A percentile compares a stretch with the other conserved stretches of the same genome.
phyloP scores from a whole-genome alignment of 192 early-diverging fungal species.

The Gamsiella multidivaricata region DNA sequence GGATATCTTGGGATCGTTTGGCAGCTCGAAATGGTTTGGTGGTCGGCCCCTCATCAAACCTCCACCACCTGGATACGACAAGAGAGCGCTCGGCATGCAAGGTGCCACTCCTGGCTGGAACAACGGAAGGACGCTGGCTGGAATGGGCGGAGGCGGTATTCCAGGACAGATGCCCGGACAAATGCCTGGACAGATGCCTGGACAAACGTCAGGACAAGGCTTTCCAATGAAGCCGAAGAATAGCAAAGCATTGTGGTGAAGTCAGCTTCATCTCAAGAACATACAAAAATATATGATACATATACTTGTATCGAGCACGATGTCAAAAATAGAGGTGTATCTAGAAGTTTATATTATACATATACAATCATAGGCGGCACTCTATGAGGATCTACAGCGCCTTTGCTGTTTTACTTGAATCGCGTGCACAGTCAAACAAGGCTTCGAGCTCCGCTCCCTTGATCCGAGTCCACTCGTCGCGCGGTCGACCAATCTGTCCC shows the following conservation, averaged over 20 bases:
- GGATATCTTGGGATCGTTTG: constrained; percentile 51
- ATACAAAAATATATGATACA: neutral
- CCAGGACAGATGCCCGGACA: constrained; percentile 18
- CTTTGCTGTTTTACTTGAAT: too few relatives aligned
- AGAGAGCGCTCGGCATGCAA: neutral
- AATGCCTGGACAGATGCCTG: neutral
- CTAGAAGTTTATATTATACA: too few relatives aligned
- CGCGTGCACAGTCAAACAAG: neutral
- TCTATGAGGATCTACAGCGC: too few relatives aligned
- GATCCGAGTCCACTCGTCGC: constrained; percentile 5
- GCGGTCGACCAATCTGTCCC: constrained; percentile 18
- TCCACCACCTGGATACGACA: constrained; percentile 36
- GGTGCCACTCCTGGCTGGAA: neutral
- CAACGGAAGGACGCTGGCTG: neutral
- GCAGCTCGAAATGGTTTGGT: constrained; percentile 21
- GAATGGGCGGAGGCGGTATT: neutral
- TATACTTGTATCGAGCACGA: too few relatives aligned
- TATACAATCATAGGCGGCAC: too few relatives aligned
- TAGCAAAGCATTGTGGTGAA: constrained; percentile 38
- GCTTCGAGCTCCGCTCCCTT: constrained; percentile 8
- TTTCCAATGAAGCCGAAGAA: constrained; percentile 20
- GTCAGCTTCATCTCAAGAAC: too few relatives aligned
- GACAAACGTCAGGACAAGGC: constrained; percentile 1
- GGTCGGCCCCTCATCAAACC: constrained; percentile 26
- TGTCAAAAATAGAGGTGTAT: too few relatives aligned